Base-by-base conservation (phyloP, 1,284 basidiomycete species). In the Apiotrichum domesticum region DNA sequence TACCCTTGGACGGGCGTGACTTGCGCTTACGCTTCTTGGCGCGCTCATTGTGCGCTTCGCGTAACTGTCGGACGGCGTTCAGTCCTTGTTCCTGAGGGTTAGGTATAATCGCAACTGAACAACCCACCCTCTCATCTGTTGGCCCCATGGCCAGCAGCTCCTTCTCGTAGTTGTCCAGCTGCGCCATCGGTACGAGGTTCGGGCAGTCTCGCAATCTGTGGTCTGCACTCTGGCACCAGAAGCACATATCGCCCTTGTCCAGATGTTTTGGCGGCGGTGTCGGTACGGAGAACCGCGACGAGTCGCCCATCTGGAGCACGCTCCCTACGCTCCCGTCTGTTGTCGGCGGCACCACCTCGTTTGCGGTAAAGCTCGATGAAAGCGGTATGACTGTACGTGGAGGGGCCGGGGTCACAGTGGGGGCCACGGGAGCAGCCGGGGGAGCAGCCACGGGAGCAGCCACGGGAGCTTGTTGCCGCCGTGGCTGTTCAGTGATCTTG, bases 241-340 rank as follows among this genome's bases (percentile, higher is more conserved):
- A 49, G 29, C 59, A 60, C 11, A 9, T 21, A 6, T 21, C 21
- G 21, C 21, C 21, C 35, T 11, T 21, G 43, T 37, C 43, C 13
- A 1, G 11, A 8, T 34, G 37, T 6, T 2, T 33, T 4, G 15
- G 21, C 4, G n/a, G 35, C 15, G 37, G 33, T 10, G 15, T 50
- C 42, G 6, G 42, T 6, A 52, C 43, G 4, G 45, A 34, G 35
- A 59, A 54, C 1, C 59, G 52, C 6, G 59, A 60, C 34, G 59
- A 60, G 43, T 60, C 59, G 21, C 59, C 59, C 6, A 60, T 39
- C 34, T 60, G 59, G 13, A 60, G n/a, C 7, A 45, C 41, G 39
- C 35, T 41, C 2, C n/a, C 40, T 1, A 46, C 21, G 21, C 21
- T 21, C 21, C 21, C 21, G 21, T 21, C 21, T 21, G 21, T 21